Conservation (phyloP, 2,329 filamentous ascomycete species). For the Colletotrichum tanaceti region DNA sequence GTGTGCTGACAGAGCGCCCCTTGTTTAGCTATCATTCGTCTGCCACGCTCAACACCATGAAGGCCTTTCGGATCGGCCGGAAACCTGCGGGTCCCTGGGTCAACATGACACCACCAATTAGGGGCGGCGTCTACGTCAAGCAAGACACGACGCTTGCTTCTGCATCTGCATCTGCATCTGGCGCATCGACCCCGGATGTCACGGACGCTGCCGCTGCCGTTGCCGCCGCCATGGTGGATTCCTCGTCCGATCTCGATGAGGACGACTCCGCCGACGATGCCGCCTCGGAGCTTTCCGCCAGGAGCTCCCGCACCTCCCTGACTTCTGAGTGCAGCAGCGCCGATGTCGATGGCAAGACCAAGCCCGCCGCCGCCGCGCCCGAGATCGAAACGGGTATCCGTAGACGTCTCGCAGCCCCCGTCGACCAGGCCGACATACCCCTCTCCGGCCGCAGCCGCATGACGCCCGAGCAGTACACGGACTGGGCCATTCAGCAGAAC, state of each 20-base stretch:
- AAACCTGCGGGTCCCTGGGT: constrained; percentile 65
- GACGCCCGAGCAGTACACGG: constrained; percentile 48
- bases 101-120: constrained; percentile 70
- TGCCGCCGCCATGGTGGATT: neutral
- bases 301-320: constrained; percentile 40
- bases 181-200: constrained; percentile 25
- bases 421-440: neutral
- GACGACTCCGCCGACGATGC: constrained; percentile 37
- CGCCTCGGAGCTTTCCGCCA: constrained; percentile 33
- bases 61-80: constrained; percentile 69
- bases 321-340: constrained; percentile 39
- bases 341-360: constrained; percentile 18
- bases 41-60: constrained; percentile 66
- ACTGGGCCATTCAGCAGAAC: constrained; percentile 52
- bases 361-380: constrained; percentile 5
- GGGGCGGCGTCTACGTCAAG: constrained; percentile 57
- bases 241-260: constrained; percentile 36
- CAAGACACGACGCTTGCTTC: constrained; percentile 35
- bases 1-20: constrained; percentile 45
- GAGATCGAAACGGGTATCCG: constrained; percentile 30
- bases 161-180: constrained; percentile 14
- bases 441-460: constrained; percentile 34
- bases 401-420: constrained; percentile 27
- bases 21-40: constrained; percentile 66
- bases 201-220: constrained; percentile 23